phyloP scores from a whole-genome alignment of 257 asterid genomes.

The Oldenlandia corymbosa region DNA sequence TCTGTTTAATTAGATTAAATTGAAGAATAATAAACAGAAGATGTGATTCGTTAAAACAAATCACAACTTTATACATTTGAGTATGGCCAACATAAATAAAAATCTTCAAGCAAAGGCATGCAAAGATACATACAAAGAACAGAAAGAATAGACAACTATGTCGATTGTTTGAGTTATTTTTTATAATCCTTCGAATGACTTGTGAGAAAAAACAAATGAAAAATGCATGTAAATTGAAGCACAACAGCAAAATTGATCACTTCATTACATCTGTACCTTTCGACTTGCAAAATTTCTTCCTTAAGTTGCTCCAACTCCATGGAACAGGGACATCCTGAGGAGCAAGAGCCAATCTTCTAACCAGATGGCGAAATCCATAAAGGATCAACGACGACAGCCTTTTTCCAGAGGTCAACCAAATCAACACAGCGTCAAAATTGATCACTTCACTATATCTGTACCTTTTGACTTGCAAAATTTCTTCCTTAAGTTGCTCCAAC shows the following conservation, averaged over 20 bases:
- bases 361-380: conserved; percentile 25
- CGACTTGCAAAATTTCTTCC: conserved; percentile 21
- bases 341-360: conserved; percentile 23
- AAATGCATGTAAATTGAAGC: too few species aligned
- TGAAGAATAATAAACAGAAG: too few species aligned
- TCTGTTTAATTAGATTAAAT: too few species aligned
- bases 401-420: background rate
- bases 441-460: background rate
- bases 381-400: conserved; percentile 26
- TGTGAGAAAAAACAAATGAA: too few species aligned
- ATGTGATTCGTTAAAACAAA: too few species aligned
- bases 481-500: conserved; percentile 21
- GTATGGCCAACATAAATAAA: too few species aligned
- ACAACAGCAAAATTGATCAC: background rate
- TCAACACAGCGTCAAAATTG: background rate
- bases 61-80: too few species aligned
- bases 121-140: too few species aligned
- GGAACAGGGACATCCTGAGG: conserved; percentile 21
- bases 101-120: too few species aligned
- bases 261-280: conserved; percentile 15
- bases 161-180: too few species aligned
- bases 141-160: too few species aligned
- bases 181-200: too few species aligned
- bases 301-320: conserved; percentile 20
- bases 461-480: conserved; percentile 23